Evolutionary conservation across 495 filamentous ascomycete species (phyloP), one percentile per base, ranked within the genome.

Genomic region (Aspergillus ostianus): DNA sequence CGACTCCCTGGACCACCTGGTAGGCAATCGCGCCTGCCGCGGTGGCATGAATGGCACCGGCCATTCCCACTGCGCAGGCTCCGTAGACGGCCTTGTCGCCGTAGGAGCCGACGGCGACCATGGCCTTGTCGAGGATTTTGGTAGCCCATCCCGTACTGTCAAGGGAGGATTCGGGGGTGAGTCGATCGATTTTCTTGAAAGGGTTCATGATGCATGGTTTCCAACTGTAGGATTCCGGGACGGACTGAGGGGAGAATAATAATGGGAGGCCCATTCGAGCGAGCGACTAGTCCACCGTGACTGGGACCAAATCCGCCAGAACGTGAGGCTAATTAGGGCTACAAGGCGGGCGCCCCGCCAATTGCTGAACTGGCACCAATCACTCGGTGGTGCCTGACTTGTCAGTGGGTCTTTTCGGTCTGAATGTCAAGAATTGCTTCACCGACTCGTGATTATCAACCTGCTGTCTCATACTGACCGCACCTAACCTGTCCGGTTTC

Each of bases 1-100:
- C 29, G 10, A 58, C 56, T 10, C 56, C 48, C 44, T 58, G 56
- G 47, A 51, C 23, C 13, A 48, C 51, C 36, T 41, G 36, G 36
- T 41, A 41, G 17, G 48, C 32, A 20, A 58, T 50, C 47, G 32
- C 29, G 18, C 51, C 36, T 3, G 56, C 32, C 20, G 26, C 47
- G 12, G 51, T 45, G 5, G 47, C 56, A 41, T 41, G 36, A 13
- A 51, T 30, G 18, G 48, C 56, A 2, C 47, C 30, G 2, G 51
- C 47, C n/a, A 48, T 26, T 3, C 52, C 19, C 32, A 44, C 45
- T 8, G 45, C 41, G 7, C 32, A n/a, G 52, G 52, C 15, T 26
- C 32, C 52, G 36, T 45, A 54, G 52, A 46, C 26, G 19, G 52
- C 52, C 26, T 54, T 54, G 52, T 54, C 52, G 9, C 32, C 52